Conservation (phyloP, 345 rosid genomes). For the Gossypium thurberi region DNA sequence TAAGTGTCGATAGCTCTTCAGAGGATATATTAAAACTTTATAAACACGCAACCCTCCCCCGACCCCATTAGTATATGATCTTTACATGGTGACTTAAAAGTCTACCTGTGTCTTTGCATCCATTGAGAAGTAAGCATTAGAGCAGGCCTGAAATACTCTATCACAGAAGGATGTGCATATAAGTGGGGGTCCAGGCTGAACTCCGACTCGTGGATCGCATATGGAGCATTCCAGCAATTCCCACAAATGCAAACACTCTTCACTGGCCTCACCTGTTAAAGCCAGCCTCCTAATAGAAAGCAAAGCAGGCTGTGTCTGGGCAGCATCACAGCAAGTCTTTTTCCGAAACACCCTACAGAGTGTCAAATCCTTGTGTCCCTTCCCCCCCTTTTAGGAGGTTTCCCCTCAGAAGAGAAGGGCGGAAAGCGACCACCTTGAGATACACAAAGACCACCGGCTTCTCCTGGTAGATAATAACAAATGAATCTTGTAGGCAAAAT, state of each 20-base stretch:
- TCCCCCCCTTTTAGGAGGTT: conserved; percentile 62
- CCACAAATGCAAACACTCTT: conserved; percentile 72
- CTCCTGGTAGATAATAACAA: conserved; percentile 25
- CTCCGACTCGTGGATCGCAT: conserved; percentile 77
- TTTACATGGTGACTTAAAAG: too few relatives aligned
- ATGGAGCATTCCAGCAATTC: conserved; percentile 91
- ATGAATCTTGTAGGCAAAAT: not conserved
- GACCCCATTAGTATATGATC: too few relatives aligned
- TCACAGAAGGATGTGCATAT: conserved; percentile 76
- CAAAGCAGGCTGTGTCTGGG: conserved; percentile 83
- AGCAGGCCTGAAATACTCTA: conserved; percentile 68
- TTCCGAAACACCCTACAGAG: conserved; percentile 77
- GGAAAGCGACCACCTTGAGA: conserved; percentile 89
- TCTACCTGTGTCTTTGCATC: conserved; percentile 58
- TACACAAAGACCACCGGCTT: conserved; percentile 45
- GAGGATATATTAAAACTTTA: not conserved
- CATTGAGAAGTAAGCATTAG: conserved; percentile 78
- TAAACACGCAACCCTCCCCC: not conserved
- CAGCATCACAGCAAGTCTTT: conserved; percentile 73
- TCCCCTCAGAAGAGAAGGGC: conserved; percentile 65
- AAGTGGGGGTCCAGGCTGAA: conserved; percentile 80
- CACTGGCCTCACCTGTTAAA: conserved; percentile 71
- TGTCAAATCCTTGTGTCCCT: conserved; percentile 71
- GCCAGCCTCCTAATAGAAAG: conserved; percentile 71
- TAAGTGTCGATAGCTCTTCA: not conserved